Conservation (phyloP, 306 rosid genomes). For the Canavalia ensiformis region DNA sequence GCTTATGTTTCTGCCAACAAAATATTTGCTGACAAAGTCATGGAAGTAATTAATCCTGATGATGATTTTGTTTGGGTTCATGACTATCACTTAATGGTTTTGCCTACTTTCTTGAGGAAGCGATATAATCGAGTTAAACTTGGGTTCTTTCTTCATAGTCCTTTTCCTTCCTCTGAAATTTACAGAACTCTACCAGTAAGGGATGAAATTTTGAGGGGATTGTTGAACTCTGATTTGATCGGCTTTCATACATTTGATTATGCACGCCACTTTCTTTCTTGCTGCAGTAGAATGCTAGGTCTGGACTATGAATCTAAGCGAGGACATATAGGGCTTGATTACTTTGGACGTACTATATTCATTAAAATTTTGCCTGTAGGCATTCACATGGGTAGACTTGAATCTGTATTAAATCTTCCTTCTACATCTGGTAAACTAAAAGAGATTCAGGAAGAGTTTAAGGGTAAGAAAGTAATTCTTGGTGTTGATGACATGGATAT, state of each 20-base stretch:
- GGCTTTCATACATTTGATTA: slow-evolving; percentile 94
- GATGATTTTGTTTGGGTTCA: slow-evolving; percentile 92
- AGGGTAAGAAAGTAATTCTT: slow-evolving; percentile 66
- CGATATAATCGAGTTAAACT: slow-evolving; percentile 70
- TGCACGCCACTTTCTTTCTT: slow-evolving; percentile 92
- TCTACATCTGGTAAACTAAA: slow-evolving; percentile 69
- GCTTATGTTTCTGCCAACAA: slow-evolving; percentile 91
- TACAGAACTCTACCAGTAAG: slow-evolving; percentile 86
- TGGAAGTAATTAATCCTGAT: slow-evolving; percentile 86
- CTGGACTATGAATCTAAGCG: slow-evolving; percentile 89
- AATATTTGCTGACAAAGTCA: slow-evolving; percentile 85
- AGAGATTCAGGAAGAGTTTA: slow-evolving; percentile 74
- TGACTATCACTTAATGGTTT: slow-evolving; percentile 89
- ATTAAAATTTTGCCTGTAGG: slow-evolving; percentile 92
- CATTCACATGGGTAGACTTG: slow-evolving; percentile 87
- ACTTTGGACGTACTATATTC: slow-evolving; percentile 83
- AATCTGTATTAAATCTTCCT: slow-evolving; percentile 71
- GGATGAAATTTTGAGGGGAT: slow-evolving; percentile 79
- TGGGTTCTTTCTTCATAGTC: slow-evolving; percentile 92
- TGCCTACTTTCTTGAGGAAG: slow-evolving; percentile 89
- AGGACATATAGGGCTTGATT: slow-evolving; percentile 91
- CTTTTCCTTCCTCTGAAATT: slow-evolving; percentile 85
- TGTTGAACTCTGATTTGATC: slow-evolving; percentile 81
- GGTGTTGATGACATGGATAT: slow-evolving; percentile 93
- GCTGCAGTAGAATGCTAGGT: slow-evolving; percentile 97